These are phyloP conservation scores for Mucor velutinosus DNA, from an alignment of 371 early-diverging fungal species.

Conservation along the genomic window DNA sequence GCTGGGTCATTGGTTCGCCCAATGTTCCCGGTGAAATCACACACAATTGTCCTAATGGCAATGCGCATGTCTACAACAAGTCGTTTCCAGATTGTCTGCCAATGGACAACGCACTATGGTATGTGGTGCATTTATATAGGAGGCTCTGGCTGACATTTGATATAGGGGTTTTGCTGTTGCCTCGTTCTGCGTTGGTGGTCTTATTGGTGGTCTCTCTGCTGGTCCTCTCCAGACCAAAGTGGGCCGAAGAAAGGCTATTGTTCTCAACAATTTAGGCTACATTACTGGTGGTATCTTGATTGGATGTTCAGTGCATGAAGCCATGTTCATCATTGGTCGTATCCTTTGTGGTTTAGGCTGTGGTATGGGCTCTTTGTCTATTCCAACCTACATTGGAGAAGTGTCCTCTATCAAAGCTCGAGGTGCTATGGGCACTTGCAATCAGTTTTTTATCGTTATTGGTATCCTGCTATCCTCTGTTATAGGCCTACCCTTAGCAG, in stretches of 20 bases:
- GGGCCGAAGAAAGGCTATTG: conserved; percentile 69
- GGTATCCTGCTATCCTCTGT: conserved; percentile 74
- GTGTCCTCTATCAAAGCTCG: conserved; percentile 71
- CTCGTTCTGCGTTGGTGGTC: conserved; percentile 73
- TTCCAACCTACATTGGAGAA: conserved; percentile 84
- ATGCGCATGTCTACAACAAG: conserved; percentile 2
- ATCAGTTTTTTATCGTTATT: conserved; percentile 80
- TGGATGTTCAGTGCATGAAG: conserved; percentile 49
- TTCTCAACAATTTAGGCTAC: conserved; percentile 64
- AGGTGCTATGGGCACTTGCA: conserved; percentile 74
- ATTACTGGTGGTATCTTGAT: conserved; percentile 67
- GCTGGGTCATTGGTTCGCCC: conserved; percentile 54
- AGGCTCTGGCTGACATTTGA: conserved; percentile 7
- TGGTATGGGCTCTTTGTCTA: conserved; percentile 76
- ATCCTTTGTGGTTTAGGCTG: conserved; percentile 79
- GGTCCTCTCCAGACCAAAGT: conserved; percentile 57
- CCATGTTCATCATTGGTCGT: conserved; percentile 76
- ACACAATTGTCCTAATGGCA: conserved; percentile 28
- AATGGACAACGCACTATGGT: conserved; percentile 31
- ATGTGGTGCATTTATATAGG: conserved; percentile 15
- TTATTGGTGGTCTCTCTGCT: conserved; percentile 67
- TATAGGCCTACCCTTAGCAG: conserved; percentile 61
- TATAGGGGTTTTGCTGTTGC: conserved; percentile 72
- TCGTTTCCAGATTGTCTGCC: conserved; percentile 37
- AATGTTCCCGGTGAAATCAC: conserved; percentile 46